Evolutionary conservation across 441 rosid species (phyloP).

Genomic region (Pelargonium australe): DNA sequence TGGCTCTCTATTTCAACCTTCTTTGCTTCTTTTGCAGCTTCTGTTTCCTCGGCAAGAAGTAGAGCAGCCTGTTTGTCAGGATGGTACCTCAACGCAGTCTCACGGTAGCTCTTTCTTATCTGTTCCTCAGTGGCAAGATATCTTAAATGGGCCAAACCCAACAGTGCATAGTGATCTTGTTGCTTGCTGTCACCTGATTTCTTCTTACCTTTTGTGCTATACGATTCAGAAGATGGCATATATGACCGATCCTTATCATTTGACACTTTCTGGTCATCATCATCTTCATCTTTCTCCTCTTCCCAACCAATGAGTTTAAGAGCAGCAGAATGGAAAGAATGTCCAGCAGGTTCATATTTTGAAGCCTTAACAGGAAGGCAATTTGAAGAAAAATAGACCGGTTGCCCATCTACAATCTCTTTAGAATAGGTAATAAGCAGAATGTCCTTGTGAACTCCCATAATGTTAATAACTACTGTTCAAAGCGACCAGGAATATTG

Average conservation of each 20-base stretch:
- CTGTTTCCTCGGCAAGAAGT: constrained; percentile 82
- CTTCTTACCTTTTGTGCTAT: constrained; percentile 72
- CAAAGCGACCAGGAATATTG: not conserved
- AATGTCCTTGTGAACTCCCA: constrained; percentile 31
- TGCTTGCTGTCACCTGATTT: constrained; percentile 65
- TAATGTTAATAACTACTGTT: constrained; percentile 2
- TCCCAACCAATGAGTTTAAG: constrained; percentile 70
- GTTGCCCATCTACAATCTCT: constrained; percentile 72
- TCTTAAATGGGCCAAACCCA: constrained; percentile 83
- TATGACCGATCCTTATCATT: constrained; percentile 48
- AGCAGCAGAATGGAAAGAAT: constrained; percentile 77
- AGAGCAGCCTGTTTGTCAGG: constrained; percentile 92
- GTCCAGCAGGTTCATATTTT: constrained; percentile 84
- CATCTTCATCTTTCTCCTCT: constrained; percentile 35
- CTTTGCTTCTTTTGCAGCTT: constrained; percentile 81
- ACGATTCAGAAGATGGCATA: constrained; percentile 63
- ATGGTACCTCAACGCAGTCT: constrained; percentile 87
- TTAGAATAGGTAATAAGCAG: constrained; percentile 59
- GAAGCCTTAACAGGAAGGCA: constrained; percentile 67
- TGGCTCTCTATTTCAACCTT: constrained; percentile 85
- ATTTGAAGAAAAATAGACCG: constrained; percentile 63
- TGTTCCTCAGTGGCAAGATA: constrained; percentile 97
- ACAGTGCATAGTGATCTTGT: constrained; percentile 86
- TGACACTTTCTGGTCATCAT: constrained; percentile 46
- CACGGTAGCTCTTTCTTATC: constrained; percentile 82